Base-by-base conservation (phyloP, 2,329 filamentous ascomycete genomes). In the Paradendryphiella salina region DNA sequence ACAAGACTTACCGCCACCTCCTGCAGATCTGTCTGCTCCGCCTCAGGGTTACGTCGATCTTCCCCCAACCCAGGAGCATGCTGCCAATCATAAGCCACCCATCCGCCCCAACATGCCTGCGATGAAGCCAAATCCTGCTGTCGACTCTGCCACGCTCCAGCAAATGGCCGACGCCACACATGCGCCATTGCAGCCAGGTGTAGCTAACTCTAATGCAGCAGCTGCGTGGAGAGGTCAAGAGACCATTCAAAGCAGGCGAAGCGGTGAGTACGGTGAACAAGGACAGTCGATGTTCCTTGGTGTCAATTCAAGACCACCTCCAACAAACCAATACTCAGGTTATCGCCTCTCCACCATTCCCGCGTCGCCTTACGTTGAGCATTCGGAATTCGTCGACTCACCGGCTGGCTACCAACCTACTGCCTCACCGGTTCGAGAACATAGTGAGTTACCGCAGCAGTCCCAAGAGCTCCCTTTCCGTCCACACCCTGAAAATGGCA, bases 31-130 rank as follows among this genome's bases (percentile, higher is more conserved):
- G 11, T 64, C 67, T 20, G 67, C 68, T 21, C 72, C 71, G 9
- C 74, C 88, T 5, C 89, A 89, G 1, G 87, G 89, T 59, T 89
- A 89, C 6, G 90, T 96, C 15, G 83, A 83, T 4, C 78, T 80
- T 5, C 92, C 93, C 1, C 93, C 93, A 3, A 85, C 84, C 9
- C 93, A 96, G 70, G 82, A 85, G 39, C 90, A 96, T 71, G 80
- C 82, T 31, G 84, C 91, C 10, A 84, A 87, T 53, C 82, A 87
- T 43, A 82, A 84, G 40, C 91, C 91, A 4, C 78, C 80, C 1
- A 85, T 82, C 52, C 84, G 84, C 55, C 89, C 89, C 0, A 85
- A 88, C 61, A 84, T 89, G 50, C 86, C 90, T 67, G 79, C 93
- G 63, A 86, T 89, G 56, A 85, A 85, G 57, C 90, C 89, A 43